A percentile compares a stretch with the other conserved stretches of the same genome.
Evolutionary conservation across 768 basidiomycete species (phyloP).

Genomic region (Pholiota molesta): DNA sequence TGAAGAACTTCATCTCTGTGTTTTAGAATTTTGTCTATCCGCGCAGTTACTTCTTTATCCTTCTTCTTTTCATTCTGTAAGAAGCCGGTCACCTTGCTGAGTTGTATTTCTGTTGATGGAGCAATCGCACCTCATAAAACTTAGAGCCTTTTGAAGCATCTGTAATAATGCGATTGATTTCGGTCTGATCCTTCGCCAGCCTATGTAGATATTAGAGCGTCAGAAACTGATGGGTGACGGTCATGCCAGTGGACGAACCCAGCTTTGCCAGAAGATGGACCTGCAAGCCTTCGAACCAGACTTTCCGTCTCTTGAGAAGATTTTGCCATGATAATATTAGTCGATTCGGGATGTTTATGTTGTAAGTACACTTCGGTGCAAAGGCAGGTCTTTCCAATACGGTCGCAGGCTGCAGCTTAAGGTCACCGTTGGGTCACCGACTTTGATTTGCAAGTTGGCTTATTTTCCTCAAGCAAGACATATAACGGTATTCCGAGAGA

Average conservation of each 20-base stretch:
- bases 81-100: conserved; percentile 5
- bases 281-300: conserved; percentile 79
- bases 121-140: conserved; percentile 72
- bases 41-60: conserved; percentile 80
- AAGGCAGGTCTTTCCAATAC: no score
- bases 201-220: conserved; percentile 34
- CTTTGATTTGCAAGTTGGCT: no score
- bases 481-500: no score
- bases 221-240: background rate
- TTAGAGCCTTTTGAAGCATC: conserved; percentile 93
- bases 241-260: conserved; percentile 53
- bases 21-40: conserved; percentile 71
- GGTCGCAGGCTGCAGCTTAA: no score
- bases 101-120: background rate
- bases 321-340: background rate
- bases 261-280: conserved; percentile 88
- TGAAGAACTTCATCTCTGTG: conserved; percentile 60
- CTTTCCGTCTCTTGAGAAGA: conserved; percentile 66
- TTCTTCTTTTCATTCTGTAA: conserved; percentile 85
- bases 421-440: no score
- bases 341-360: no score
- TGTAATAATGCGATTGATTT: conserved; percentile 87
- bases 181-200: conserved; percentile 75
- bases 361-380: no score
- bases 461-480: no score